Conservation (phyloP, 805 yeast genomes). For the Zygoascus bituminiphila region DNA sequence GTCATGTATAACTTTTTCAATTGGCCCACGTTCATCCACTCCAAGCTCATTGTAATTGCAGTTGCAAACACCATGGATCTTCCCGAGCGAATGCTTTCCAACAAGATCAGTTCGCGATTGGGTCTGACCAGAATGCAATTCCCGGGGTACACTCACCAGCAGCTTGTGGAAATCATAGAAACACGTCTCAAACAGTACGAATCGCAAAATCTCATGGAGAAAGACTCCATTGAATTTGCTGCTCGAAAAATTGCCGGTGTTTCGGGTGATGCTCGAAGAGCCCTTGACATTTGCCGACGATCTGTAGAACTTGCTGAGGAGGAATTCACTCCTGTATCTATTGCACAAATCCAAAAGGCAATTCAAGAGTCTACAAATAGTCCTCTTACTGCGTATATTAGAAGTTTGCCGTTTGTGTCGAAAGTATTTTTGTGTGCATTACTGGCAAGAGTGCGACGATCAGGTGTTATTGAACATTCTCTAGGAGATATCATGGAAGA, state of each 20-base stretch:
- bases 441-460: slow-evolving; percentile 52
- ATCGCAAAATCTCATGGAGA: slow-evolving; percentile 32
- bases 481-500: slow-evolving; percentile 78
- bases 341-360: slow-evolving; percentile 70
- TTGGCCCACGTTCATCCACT: slow-evolving; percentile 84
- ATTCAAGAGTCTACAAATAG: slow-evolving; percentile 70
- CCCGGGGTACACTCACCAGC: slow-evolving; percentile 77
- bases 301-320: slow-evolving; percentile 83
- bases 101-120: slow-evolving; percentile 82
- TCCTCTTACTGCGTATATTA: slow-evolving; percentile 54
- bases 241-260: slow-evolving; percentile 92
- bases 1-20: slow-evolving; percentile 94
- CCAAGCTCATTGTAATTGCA: slow-evolving; percentile 80
- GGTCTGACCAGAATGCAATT: slow-evolving; percentile 84
- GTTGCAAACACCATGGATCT: slow-evolving; percentile 97
- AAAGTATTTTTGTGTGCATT: slow-evolving; percentile 68
- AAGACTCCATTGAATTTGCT: slow-evolving; percentile 84
- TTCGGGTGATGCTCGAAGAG: slow-evolving; percentile 95
- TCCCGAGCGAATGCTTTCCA: slow-evolving; percentile 80
- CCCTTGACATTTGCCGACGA: slow-evolving; percentile 75
- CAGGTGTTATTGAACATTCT: slow-evolving; percentile 61
- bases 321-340: slow-evolving; percentile 40
- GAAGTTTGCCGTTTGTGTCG: slow-evolving; percentile 53
- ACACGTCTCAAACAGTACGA: slow-evolving; percentile 53
- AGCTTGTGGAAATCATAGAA: slow-evolving; percentile 65